Conservation (phyloP, 1,139 yeast genomes). For the Debaryomyces sp. region DNA sequence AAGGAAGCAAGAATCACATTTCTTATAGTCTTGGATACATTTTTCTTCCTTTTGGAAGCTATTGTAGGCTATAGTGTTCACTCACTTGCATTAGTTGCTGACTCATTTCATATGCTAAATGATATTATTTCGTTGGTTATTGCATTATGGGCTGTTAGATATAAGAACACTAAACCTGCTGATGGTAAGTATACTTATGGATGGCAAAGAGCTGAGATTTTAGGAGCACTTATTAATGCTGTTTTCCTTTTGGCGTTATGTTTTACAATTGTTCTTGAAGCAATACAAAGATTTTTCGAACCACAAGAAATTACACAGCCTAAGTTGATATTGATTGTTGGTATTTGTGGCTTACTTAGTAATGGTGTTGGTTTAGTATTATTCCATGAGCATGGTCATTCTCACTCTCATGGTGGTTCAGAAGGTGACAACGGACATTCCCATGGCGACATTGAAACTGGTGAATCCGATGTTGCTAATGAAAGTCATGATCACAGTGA, state of each 20-base stretch:
- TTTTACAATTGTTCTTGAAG: constrained; percentile 89
- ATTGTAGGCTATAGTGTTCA: constrained; percentile 86
- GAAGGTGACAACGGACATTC: constrained; percentile 24
- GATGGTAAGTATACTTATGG: constrained; percentile 92
- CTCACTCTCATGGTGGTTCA: constrained; percentile 51
- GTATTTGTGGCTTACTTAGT: constrained; percentile 78
- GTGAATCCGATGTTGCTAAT: constrained; percentile 16
- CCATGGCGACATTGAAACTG: constrained; percentile 20
- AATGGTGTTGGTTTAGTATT: constrained; percentile 81
- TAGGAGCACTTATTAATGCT: constrained; percentile 92
- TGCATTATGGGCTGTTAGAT: constrained; percentile 96
- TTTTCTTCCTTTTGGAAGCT: constrained; percentile 84
- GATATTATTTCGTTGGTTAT: constrained; percentile 88
- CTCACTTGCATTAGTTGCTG: constrained; percentile 91
- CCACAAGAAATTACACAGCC: constrained; percentile 85
- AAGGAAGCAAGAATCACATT: constrained; percentile 78
- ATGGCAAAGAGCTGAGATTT: constrained; percentile 94
- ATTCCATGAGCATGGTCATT: constrained; percentile 90
- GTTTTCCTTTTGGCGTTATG: constrained; percentile 91
- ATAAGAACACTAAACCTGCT: constrained; percentile 79
- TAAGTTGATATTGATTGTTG: constrained; percentile 76
- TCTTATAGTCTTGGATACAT: constrained; percentile 73
- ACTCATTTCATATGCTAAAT: constrained; percentile 96
- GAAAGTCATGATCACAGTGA: constrained; percentile 28
- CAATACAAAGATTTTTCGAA: constrained; percentile 82